These are phyloP conservation scores for Sugiyamaella chiloensis DNA, from an alignment of 805 yeast genomes.

Conservation along the genomic window DNA sequence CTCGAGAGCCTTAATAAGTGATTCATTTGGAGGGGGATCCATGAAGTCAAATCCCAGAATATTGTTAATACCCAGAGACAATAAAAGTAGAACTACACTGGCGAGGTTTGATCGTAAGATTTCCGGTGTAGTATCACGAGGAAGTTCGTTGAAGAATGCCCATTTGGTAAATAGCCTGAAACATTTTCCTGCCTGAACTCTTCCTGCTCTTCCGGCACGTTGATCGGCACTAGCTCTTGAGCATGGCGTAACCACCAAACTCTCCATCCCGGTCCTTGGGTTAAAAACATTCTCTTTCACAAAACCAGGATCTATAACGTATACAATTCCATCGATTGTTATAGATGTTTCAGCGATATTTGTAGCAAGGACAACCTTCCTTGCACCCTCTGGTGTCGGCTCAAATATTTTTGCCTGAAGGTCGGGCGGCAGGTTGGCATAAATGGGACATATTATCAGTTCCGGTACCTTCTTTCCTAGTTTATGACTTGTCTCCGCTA, in stretches of 20 bases:
- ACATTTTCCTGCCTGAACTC: conserved; percentile 98
- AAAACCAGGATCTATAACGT: conserved; percentile 96
- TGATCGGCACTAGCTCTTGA: conserved; percentile 98
- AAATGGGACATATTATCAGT: conserved; percentile 77
- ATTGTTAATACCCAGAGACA: conserved; percentile 88
- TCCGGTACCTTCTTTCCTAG: conserved; percentile 64
- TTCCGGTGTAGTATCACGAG: conserved; percentile 81
- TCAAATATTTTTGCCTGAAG: conserved; percentile 86
- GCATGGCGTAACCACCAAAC: conserved; percentile 89
- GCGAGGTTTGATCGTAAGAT: conserved; percentile 86
- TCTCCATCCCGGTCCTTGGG: conserved; percentile 93
- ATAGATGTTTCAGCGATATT: conserved; percentile 97
- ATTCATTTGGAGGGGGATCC: conserved; percentile 83
- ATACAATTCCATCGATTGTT: conserved; percentile 96
- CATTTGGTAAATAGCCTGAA: conserved; percentile 88
- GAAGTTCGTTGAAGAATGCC: conserved; percentile 75
- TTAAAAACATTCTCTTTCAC: conserved; percentile 95
- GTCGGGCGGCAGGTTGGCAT: conserved; percentile 88
- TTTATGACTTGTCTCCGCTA: conserved; percentile 61
- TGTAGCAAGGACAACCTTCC: conserved; percentile 92
- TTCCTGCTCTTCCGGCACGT: conserved; percentile 99
- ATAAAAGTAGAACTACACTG: conserved; percentile 76
- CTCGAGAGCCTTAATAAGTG: conserved; percentile 74
- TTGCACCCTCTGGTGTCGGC: conserved; percentile 74
- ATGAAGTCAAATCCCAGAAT: conserved; percentile 78